Percentiles rank a stretch among this genome's conserved stretches.
These are phyloP conservation scores for Phyllosticta citrichinensis DNA, from an alignment of 2,329 filamentous ascomycete species.

Conservation along the genomic window DNA sequence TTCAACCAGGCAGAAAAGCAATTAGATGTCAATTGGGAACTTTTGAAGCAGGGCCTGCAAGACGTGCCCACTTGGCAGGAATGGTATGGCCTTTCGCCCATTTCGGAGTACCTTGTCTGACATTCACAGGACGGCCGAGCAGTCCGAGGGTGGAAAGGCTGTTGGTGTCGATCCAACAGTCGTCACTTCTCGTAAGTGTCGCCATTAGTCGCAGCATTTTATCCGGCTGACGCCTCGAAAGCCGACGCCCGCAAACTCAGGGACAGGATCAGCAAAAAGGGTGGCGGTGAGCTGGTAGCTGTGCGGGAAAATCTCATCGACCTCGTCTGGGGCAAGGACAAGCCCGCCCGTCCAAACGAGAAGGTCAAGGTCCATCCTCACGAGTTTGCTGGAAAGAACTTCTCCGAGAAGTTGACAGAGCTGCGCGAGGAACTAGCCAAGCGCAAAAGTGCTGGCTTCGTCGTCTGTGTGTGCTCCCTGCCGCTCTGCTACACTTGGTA, in stretches of 20 bases:
- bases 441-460: constrained; percentile 76
- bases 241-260: constrained; percentile 63
- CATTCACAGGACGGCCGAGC: constrained; percentile 53
- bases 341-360: constrained; percentile 66
- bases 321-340: constrained; percentile 67
- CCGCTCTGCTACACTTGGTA: neutral
- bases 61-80: constrained; percentile 97
- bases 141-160: constrained; percentile 74
- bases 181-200: constrained; percentile 53
- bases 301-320: constrained; percentile 83
- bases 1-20: constrained; percentile 94
- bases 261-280: constrained; percentile 79
- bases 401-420: constrained; percentile 72
- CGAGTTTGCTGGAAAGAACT: constrained; percentile 72
- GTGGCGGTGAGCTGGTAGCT: constrained; percentile 65
- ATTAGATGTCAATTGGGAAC: constrained; percentile 79
- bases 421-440: constrained; percentile 86
- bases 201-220: neutral
- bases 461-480: constrained; percentile 51
- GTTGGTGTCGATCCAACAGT: constrained; percentile 88
- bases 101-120: neutral
- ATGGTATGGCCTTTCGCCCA: constrained; percentile 48
- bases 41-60: constrained; percentile 86
- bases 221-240: constrained; percentile 14
- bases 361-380: constrained; percentile 61